Percentiles rank a stretch among this genome's conserved stretches.
These are phyloP conservation scores for Colletotrichum orbiculare DNA, from an alignment of 2,329 filamentous ascomycete species.

Conservation along the genomic window DNA sequence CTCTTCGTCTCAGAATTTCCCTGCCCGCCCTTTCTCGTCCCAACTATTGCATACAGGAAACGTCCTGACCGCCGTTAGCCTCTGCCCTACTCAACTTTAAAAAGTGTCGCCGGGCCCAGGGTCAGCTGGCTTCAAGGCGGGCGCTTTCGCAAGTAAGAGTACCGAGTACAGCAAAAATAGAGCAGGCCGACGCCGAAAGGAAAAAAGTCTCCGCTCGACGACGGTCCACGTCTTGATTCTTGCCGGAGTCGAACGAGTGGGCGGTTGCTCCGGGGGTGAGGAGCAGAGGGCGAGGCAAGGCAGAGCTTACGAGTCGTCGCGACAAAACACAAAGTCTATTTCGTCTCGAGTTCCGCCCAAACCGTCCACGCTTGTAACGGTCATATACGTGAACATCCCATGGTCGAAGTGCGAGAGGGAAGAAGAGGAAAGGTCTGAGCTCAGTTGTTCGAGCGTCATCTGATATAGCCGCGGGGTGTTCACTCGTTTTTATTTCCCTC, in stretches of 20 bases:
- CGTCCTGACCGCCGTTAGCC: no score
- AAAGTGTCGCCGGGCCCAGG: no score
- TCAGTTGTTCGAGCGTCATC: conserved; percentile 26
- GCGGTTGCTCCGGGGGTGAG: not conserved
- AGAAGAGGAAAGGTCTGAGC: conserved; percentile 21
- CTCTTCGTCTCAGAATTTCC: not conserved
- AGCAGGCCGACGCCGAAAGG: not conserved
- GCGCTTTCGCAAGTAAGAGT: no score
- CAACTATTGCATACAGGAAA: not conserved
- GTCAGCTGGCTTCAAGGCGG: not conserved
- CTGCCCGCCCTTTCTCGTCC: not conserved
- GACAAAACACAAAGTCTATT: conserved; percentile 28
- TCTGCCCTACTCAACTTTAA: no score
- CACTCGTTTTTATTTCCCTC: conserved; percentile 2
- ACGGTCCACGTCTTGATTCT: not conserved
- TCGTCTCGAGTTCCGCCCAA: not conserved
- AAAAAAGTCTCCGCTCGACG: not conserved
- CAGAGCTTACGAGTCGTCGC: conserved; percentile 22
- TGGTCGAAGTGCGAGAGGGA: not conserved
- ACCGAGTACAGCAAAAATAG: no score
- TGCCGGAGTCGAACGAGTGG: no score
- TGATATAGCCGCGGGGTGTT: conserved; percentile 27
- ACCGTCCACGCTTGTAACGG: no score
- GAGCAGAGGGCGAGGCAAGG: not conserved
- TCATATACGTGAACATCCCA: no score